Conservation (phyloP, 2,329 filamentous ascomycete species). For the Cordyceps tenuipes region DNA sequence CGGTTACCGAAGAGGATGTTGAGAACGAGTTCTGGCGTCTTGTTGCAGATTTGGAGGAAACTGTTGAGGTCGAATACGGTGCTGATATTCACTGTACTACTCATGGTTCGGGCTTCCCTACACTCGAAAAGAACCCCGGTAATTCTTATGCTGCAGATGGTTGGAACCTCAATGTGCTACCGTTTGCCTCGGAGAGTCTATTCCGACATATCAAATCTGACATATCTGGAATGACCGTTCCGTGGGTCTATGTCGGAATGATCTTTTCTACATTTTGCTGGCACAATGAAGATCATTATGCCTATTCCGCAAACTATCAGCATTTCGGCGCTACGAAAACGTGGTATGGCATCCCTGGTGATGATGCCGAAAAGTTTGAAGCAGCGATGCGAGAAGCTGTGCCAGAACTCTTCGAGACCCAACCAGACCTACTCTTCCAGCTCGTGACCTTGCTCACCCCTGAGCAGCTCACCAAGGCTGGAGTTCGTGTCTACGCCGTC, state of each 20-base stretch:
- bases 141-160: conserved; percentile 82
- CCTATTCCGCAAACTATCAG: conserved; percentile 97
- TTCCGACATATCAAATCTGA: conserved; percentile 98
- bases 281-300: conserved; percentile 98
- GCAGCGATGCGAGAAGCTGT: conserved; percentile 91
- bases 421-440: conserved; percentile 93
- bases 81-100: conserved; percentile 98
- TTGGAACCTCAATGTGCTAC: conserved; percentile 93
- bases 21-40: conserved; percentile 95
- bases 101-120: conserved; percentile 94
- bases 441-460: conserved; percentile 93
- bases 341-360: conserved; percentile 95
- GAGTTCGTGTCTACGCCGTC: conserved; percentile 87
- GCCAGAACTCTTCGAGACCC: conserved; percentile 91
- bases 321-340: conserved; percentile 98
- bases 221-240: conserved; percentile 97
- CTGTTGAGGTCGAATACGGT: conserved; percentile 95
- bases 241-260: conserved; percentile 99
- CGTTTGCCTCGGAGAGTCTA: conserved; percentile 80
- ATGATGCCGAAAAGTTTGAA: conserved; percentile 91
- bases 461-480: conserved; percentile 85
- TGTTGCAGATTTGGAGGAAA: conserved; percentile 88
- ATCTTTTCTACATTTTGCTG: conserved; percentile 99
- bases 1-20: conserved; percentile 88
- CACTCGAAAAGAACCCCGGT: conserved; percentile 79